These are phyloP conservation scores for Cymbopogon citratus DNA, from an alignment of 176 grass and related monocot genomes.

Conservation along the genomic window DNA sequence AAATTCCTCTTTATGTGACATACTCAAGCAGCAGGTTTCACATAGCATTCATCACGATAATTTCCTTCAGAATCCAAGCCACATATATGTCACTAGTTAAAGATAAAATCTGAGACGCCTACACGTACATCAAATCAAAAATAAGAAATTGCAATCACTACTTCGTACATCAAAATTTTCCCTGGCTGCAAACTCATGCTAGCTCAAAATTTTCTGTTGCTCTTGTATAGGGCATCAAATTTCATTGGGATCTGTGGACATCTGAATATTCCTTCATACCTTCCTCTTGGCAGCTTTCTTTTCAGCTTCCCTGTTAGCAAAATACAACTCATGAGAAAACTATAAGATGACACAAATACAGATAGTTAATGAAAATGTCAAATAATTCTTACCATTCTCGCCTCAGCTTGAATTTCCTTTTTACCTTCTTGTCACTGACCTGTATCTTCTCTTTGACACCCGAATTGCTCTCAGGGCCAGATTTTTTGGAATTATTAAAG, in stretches of 20 bases:
- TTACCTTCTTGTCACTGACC: conserved; percentile 8
- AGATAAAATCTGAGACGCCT: not conserved
- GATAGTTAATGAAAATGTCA: not conserved
- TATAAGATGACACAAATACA: not conserved
- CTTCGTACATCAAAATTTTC: conserved; percentile 28
- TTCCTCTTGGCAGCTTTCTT: conserved; percentile 52
- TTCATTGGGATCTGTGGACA: not conserved
- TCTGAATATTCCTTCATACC: conserved; percentile 10
- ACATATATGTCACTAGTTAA: not conserved
- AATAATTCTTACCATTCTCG: conserved; percentile 35
- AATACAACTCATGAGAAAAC: not conserved
- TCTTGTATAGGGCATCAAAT: not conserved
- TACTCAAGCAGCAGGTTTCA: not conserved
- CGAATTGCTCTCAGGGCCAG: conserved; percentile 17
- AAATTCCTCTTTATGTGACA: not conserved
- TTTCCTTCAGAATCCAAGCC: not conserved
- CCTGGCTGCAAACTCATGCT: not conserved
- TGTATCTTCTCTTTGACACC: conserved; percentile 29
- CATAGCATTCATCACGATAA: not conserved
- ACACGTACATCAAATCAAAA: not conserved
- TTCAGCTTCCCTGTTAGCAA: conserved; percentile 45
- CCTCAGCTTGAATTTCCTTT: conserved; percentile 50
- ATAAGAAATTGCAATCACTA: conserved; percentile 8
- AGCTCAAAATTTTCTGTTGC: not conserved
- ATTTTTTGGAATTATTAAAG: conserved; percentile 5